Evolutionary conservation across 208 protist species (phyloP).

Genomic region (Wallacemonas sp.): DNA sequence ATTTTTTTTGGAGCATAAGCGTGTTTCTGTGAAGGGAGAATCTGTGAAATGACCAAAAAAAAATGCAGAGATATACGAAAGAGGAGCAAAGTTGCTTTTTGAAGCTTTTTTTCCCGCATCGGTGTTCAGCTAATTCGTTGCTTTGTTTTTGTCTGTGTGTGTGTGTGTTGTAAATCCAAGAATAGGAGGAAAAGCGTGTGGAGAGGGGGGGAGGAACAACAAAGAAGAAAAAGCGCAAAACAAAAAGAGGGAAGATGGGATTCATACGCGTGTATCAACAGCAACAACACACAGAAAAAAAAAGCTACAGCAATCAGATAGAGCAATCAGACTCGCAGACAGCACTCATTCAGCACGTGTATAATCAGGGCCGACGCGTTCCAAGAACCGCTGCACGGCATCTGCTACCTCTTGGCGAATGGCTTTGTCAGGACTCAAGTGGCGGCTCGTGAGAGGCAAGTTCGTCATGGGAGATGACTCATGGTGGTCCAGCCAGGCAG

Average conservation of each 20-base stretch:
- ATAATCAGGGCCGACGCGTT: constrained; percentile 8
- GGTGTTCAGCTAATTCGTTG: background rate
- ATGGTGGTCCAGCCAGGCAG: constrained; percentile 55
- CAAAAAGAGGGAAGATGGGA: background rate
- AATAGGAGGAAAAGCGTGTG: background rate
- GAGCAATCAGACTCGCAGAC: too few relatives aligned
- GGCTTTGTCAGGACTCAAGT: constrained; percentile 32
- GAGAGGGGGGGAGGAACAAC: background rate
- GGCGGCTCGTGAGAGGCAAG: constrained; percentile 25
- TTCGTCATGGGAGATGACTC: constrained; percentile 70
- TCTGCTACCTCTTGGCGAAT: constrained; percentile 24
- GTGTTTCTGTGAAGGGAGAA: background rate
- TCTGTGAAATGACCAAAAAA: background rate
- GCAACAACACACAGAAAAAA: background rate
- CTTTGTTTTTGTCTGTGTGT: background rate
- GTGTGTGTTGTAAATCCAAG: background rate
- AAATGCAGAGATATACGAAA: background rate
- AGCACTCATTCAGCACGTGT: too few relatives aligned
- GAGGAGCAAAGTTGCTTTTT: too few relatives aligned
- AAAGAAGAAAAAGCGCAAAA: constrained; percentile 6
- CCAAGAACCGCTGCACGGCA: constrained; percentile 30
- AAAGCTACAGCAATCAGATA: background rate
- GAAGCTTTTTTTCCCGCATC: too few relatives aligned
- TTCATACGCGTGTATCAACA: background rate
- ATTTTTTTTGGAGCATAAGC: too few relatives aligned